Evolutionary conservation across 148 eudicot species (phyloP).

Genomic region (Silene conica): DNA sequence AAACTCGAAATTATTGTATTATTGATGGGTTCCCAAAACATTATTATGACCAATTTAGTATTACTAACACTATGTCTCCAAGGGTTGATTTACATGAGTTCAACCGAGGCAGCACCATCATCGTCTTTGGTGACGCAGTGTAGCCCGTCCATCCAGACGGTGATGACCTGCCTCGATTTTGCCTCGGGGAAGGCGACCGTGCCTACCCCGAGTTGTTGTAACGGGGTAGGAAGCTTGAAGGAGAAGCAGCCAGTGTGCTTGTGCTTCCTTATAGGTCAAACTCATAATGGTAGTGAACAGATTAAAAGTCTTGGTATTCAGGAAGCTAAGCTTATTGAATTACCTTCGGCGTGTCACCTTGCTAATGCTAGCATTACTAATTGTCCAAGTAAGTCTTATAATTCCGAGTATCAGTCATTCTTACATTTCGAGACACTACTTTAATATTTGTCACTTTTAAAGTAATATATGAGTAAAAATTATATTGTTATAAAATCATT

Average conservation of each 20-base stretch:
- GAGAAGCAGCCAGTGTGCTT: conserved; percentile 53
- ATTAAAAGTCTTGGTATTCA: conserved; percentile 51
- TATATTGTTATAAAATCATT: no score
- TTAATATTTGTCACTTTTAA: no score
- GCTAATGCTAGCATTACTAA: conserved; percentile 39
- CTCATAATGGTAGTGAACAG: conserved; percentile 46
- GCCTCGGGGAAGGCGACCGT: conserved; percentile 40
- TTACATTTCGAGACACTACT: no score
- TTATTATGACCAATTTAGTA: conserved; percentile 2
- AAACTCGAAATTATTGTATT: no score
- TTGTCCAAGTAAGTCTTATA: conserved; percentile 58
- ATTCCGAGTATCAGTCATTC: no score
- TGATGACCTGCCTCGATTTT: conserved; percentile 43
- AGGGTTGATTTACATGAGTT: background rate
- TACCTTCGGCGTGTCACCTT: conserved; percentile 62
- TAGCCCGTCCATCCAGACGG: conserved; percentile 27
- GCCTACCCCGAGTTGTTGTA: conserved; percentile 57
- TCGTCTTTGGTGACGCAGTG: conserved; percentile 32
- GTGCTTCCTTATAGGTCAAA: conserved; percentile 53
- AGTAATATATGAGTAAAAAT: no score
- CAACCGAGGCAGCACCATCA: background rate
- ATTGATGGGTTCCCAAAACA: background rate
- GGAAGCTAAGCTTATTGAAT: conserved; percentile 50
- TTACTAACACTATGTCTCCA: background rate
- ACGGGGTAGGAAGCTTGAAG: conserved; percentile 36